Evolutionary conservation across 371 early-diverging fungal genomes (phyloP), one percentile per base, ranked within the genome.

Genomic region (Syncephalastrum racemosum): DNA sequence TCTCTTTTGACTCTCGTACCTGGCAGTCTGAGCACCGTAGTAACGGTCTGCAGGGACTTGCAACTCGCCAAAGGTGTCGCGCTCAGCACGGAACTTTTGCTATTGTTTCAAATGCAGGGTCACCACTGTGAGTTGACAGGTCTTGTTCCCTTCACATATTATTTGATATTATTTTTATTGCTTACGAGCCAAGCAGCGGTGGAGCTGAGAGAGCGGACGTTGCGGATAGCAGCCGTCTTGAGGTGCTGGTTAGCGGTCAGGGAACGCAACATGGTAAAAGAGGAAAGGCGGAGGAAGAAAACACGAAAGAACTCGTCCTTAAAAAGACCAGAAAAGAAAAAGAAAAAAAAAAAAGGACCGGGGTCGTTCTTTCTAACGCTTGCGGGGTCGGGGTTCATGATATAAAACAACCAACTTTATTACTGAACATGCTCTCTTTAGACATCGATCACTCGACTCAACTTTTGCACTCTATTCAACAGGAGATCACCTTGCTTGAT

Each of bases 401-500:
- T 31, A 31, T 31, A 31, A 31, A 31, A 31, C 36, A 31, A 31
- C 36, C 36, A 31, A 31, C 36, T 31, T 31, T 31, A 31, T 31
- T 31, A 31, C 36, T 31, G 36, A 31, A 31, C 36, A 10, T 31
- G 3, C 10, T 31, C 27, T 31, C 36, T 53, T 72, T 80, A 88
- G 63, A 88, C 86, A 66, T 88, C 90, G 62, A 95, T 90, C 53
- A 98, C 94, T 47, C 98, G 85, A 58, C 93, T 90, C 55, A 98
- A 81, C 68, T 97, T 97, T 79, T 99, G 99, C 50, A 99, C 84
- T 60, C 95, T 88, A 75, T 94, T 98, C 65, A 98, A 79, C 60
- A 99, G 78, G 60, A 93, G 56, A 75, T 99, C 99, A 12, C 99
- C 98, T 66, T 96, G 94, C 77, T 97, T 99, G 70, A 99, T 95